Evolutionary conservation across 2,329 filamentous ascomycete genomes (phyloP), one percentile per base, ranked within the genome.

Genomic region (Pyricularia sp.): DNA sequence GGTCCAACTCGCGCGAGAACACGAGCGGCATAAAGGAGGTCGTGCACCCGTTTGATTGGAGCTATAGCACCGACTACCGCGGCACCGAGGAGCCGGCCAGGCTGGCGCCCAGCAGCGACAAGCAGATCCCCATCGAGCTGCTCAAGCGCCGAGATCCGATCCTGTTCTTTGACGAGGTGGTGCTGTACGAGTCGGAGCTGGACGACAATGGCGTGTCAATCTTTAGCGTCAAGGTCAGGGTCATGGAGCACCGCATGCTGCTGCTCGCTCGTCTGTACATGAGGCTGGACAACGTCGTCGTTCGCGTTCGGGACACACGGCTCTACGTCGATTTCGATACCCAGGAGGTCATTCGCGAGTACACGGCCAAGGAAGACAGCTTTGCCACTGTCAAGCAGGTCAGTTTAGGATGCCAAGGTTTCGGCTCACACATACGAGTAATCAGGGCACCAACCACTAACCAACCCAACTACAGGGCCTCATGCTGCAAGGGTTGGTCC

Each of bases 1-100:
- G 94, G 94, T 81, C 78, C 69, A 80, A 80, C 69, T 84, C 77
- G 63, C 77, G 81, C 66, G 91, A 92, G 74, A 86, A 88, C 75
- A 90, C 90, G 70, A 88, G 89, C 62, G 90, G 89, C 65, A 96
- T 99, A 74, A 91, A 91, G 73, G 91, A 97, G 73, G 88, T 97
- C 30, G 91, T 99, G 65, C 93, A 93, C 78, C 93, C 93, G 3
- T 99, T 96, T 74, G 94, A 99, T 78, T 99, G 94, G 94, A 96
- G 91, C 67, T 99, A 97, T 78, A 94, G 87, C 69, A 96, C 93
- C 44, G 83, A 88, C 69, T 99, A 96, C 76, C 83, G 82, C 65
- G 94, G 94, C 63, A 91, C 88, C 3, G 73, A 78, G 66, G 60
- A 53, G 60, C 10, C 24, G 1, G 35, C 55, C 62, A 35, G 26